phyloP scores from a whole-genome alignment of 176 grass and related monocot species.

The Puya raimondii region DNA sequence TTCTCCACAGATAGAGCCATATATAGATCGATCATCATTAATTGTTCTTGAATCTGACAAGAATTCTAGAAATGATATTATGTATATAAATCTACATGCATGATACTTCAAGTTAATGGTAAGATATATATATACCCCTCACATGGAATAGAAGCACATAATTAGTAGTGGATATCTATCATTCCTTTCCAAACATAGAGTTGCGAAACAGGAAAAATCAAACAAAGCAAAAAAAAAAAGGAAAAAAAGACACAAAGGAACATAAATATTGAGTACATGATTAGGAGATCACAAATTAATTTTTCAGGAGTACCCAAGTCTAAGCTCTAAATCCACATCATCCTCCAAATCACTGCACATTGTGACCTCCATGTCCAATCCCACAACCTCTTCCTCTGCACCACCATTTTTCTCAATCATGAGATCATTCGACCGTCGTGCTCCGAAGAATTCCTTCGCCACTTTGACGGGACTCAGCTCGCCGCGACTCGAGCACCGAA shows the following conservation, averaged over 20 bases:
- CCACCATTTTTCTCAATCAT: conserved; percentile 1
- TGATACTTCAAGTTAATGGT: conserved; percentile 4
- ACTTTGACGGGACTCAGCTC: too few species aligned
- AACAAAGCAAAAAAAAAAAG: not conserved
- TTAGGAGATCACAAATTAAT: not conserved
- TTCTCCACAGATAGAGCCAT: too few species aligned
- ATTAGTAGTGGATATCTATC: not conserved
- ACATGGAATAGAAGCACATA: conserved; percentile 13
- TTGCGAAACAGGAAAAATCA: too few species aligned
- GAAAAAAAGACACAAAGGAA: not conserved
- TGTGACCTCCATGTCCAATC: conserved; percentile 19
- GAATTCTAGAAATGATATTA: conserved; percentile 2
- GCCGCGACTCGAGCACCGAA: not conserved
- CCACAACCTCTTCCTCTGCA: conserved; percentile 1
- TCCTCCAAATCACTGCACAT: conserved; percentile 10
- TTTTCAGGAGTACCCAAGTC: conserved; percentile 27
- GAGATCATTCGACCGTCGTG: conserved; percentile 13
- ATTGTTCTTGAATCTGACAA: conserved; percentile 13
- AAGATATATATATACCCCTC: not conserved
- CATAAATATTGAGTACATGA: not conserved
- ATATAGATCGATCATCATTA: too few species aligned
- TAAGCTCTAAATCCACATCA: conserved; percentile 42
- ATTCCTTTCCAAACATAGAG: too few species aligned
- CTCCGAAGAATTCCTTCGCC: not conserved
- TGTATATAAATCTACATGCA: conserved; percentile 14